Base-by-base conservation (phyloP, 2,329 filamentous ascomycete genomes). In the Phialocephala sp. region DNA sequence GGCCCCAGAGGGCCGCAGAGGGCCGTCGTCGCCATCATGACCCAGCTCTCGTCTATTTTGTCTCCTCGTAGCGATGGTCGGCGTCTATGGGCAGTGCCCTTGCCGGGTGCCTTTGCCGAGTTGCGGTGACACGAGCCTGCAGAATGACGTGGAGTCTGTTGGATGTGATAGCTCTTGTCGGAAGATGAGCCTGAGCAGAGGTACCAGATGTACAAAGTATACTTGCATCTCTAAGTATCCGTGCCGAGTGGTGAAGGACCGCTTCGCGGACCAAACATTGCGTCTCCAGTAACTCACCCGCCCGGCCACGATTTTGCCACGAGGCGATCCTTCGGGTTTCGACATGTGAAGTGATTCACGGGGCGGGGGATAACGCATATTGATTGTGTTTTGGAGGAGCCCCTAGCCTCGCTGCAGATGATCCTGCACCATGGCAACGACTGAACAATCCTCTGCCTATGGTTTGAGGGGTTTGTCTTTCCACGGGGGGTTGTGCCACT, bases 291-390 rank as follows among this genome's bases (percentile, higher is more conserved):
- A 27, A 32, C 32, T 18, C 18, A 60, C 60, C 43, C 57, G 54
- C 56, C 27, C 24, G 15, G 52, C 67, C 41, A 55, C 59, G 36
- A 50, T 56, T 63, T 67, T 67, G 66, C 71, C 70, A 72, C 70
- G 70, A 70, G 70, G 68, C 45, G 57, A 61, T 60, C 64, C 47
- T 67, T 67, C 70, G 67, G 71, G 59, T 70, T 56, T 67, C 65
- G 62, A 68, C 70, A 69, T 63, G 55, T 57, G 55, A 63, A 27
- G 59, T 22, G 11, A 27, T 41, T 50, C 20, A 54, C 58, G 50
- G 43, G 43, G 50, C 22, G 45, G 45, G 45, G 45, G 22, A 24
- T 22, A 50, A 11, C 45, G 45, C 45, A 27, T 50, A 4, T 9
- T 50, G 45, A 50, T 24, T 24, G 45, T 24, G 1, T 50, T 61